Conservation (phyloP, 169 alveolate species). For the Cyclospora cayetanensis region DNA sequence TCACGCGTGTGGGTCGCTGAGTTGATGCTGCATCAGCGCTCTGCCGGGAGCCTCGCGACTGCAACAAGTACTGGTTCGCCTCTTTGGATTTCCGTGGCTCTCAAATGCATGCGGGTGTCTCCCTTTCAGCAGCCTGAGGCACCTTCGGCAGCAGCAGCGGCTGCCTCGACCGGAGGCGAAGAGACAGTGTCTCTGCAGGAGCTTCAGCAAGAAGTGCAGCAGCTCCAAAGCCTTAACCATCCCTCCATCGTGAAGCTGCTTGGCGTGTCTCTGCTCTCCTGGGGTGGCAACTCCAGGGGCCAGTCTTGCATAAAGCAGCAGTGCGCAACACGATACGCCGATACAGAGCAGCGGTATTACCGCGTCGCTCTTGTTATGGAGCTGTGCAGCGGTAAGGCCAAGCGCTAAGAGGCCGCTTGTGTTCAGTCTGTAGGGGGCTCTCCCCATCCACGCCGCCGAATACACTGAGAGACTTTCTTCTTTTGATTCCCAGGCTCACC, state of each 20-base stretch:
- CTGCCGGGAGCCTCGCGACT: constrained; percentile 7
- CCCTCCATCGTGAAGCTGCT: constrained; percentile 36
- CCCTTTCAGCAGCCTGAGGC: background rate
- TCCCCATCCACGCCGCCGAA: too few relatives aligned
- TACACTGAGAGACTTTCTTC: too few relatives aligned
- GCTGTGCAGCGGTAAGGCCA: constrained; percentile 17
- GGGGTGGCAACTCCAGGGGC: background rate
- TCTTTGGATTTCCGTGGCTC: constrained; percentile 26
- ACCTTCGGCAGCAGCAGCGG: constrained; percentile 35
- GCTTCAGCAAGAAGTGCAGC: constrained; percentile 54
- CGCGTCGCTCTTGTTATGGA: constrained; percentile 41
- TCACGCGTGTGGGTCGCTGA: constrained; percentile 51
- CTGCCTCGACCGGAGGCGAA: background rate
- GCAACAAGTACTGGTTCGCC: background rate
- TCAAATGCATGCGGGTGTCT: constrained; percentile 45
- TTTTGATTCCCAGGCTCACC: too few relatives aligned
- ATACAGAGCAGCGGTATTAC: constrained; percentile 7
- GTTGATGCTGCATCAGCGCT: constrained; percentile 32
- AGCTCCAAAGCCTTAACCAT: constrained; percentile 36
- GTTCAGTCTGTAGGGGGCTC: too few relatives aligned
- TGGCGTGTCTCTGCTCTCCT: constrained; percentile 48
- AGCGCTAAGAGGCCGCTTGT: too few relatives aligned
- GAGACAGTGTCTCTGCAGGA: constrained; percentile 22
- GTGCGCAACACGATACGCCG: background rate
- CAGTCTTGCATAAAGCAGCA: background rate